Evolutionary conservation across 2,329 filamentous ascomycete species (phyloP), one percentile per base, ranked within the genome.

Genomic region (Berkeleyomyces basicola): DNA sequence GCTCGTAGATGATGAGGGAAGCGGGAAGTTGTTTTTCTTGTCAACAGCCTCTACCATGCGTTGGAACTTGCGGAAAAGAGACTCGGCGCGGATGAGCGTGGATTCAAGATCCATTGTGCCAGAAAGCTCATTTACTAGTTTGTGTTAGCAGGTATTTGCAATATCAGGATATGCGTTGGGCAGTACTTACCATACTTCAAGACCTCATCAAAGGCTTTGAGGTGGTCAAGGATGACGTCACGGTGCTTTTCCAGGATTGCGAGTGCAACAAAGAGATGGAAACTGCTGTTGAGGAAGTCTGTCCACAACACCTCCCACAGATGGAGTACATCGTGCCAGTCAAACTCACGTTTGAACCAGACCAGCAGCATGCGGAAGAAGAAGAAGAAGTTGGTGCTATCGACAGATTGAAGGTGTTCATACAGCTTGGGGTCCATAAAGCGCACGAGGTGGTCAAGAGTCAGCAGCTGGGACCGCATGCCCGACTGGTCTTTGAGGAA

Each of bases 331-430:
- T 97, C 90, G 58, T 80, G 72, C 89, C 92, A 99, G 67, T 84
- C 81, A 69, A 99, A 99, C 73, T 99, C 93, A 58, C 93, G 86
- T 77, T 99, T 99, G 74, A 93, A 99, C 93, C 93, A 99, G 7
- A 99, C 93, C 1, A 99, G 79, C 42, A 99, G 79, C 93, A 97
- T 97, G 65, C 93, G 88, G 82, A 97, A 99, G 78, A 99, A 97
- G 78, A 99, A 99, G 75, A 99, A 99, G 74, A 99, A 99, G 72
- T 99, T 99, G 33, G 93, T 99, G 70, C 88, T 95, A 69, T 99
- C 95, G 23, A 91, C 88, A 14, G 82, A 85, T 72, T 95, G 84
- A 0, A 99, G 82, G 69, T 99, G 93, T 1, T 88, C 79, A 74
- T 96, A 97, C 6, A 99, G 83, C 71, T 90, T 88, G 0, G 95